phyloP scores from a whole-genome alignment of 2,329 filamentous ascomycete species.

The Pseudogymnoascus sp. region DNA sequence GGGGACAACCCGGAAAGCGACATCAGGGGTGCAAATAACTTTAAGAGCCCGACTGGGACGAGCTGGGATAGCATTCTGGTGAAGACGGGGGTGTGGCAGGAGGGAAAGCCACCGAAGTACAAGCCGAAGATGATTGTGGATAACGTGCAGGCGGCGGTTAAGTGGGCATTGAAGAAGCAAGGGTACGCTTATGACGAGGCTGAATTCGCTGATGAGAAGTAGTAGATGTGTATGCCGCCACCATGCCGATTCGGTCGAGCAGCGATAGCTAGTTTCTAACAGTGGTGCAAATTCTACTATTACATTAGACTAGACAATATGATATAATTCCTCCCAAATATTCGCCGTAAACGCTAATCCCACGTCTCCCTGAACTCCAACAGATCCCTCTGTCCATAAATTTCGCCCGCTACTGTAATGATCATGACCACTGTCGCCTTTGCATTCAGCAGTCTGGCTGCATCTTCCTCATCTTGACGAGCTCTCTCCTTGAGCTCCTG shows the following conservation, averaged over 20 bases:
- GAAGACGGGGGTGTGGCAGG: slow-evolving; percentile 66
- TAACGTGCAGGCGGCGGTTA: slow-evolving; percentile 67
- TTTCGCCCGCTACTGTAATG: slow-evolving; percentile 75
- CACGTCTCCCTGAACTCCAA: slow-evolving; percentile 60
- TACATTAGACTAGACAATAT: slow-evolving; percentile 11
- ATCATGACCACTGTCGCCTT: slow-evolving; percentile 82
- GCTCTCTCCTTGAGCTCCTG: slow-evolving; percentile 20
- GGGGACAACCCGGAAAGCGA: slow-evolving; percentile 87
- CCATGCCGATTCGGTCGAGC: background rate
- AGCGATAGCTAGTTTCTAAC: background rate
- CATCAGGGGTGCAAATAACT: slow-evolving; percentile 78
- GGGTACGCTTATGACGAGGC: slow-evolving; percentile 23
- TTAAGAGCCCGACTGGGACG: slow-evolving; percentile 55
- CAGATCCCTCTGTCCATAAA: slow-evolving; percentile 82
- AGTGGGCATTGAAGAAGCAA: slow-evolving; percentile 61
- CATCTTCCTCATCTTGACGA: background rate
- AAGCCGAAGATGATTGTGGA: slow-evolving; percentile 58
- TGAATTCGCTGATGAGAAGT: slow-evolving; percentile 3
- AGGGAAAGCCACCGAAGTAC: slow-evolving; percentile 46
- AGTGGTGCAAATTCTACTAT: background rate
- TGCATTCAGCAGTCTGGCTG: slow-evolving; percentile 36
- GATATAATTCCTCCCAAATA: background rate
- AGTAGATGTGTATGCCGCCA: background rate
- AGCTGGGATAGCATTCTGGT: slow-evolving; percentile 72
- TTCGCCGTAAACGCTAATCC: slow-evolving; percentile 20